Evolutionary conservation across 2,329 filamentous ascomycete genomes (phyloP).

Genomic region (Cordyceps fumosorosea): DNA sequence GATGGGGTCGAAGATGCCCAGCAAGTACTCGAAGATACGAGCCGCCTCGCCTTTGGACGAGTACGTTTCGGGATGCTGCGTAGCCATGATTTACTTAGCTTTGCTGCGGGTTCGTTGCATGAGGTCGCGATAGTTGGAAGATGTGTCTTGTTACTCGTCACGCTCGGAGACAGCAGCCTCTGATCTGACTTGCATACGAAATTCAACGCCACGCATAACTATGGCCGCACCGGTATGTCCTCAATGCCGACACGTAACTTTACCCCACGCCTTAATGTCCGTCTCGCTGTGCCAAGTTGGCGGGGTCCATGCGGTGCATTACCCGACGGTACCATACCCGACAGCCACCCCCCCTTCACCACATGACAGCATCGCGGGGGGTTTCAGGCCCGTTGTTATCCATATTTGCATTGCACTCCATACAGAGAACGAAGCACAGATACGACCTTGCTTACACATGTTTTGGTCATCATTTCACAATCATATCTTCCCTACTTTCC

Average conservation of each 20-base stretch:
- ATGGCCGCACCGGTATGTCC: too few species aligned
- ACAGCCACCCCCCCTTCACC: background rate
- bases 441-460: too few species aligned
- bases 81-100: background rate
- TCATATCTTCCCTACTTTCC: background rate
- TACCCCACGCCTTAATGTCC: too few species aligned
- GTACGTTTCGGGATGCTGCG: slow-evolving; percentile 11
- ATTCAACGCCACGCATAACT: too few species aligned
- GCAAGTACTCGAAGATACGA: slow-evolving; percentile 21
- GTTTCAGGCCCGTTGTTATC: background rate
- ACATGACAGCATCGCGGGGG: background rate
- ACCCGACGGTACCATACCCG: slow-evolving; percentile 7
- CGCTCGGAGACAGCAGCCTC: too few species aligned
- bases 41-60: slow-evolving; percentile 21
- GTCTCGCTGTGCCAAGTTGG: background rate
- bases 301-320: background rate
- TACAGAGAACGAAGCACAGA: background rate
- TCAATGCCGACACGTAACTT: too few species aligned
- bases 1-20: slow-evolving; percentile 21
- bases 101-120: background rate
- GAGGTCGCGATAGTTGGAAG: background rate
- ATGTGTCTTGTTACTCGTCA: background rate
- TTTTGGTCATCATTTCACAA: background rate
- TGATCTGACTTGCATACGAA: too few species aligned
- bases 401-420: background rate